These are phyloP conservation scores for Trametes cingulata DNA, from an alignment of 768 basidiomycete genomes.

Conservation along the genomic window DNA sequence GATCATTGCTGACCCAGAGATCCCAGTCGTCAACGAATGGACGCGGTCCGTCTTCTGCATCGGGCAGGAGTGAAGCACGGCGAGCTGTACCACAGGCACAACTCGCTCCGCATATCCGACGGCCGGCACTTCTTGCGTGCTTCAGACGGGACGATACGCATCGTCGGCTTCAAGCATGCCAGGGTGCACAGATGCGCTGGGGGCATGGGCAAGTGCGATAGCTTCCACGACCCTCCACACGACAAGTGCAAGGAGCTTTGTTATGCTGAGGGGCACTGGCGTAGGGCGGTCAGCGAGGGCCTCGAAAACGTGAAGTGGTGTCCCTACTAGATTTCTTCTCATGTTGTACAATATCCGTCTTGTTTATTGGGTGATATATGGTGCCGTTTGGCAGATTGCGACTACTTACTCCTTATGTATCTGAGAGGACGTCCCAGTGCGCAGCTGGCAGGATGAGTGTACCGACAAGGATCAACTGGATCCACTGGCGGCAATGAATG, in stretches of 20 bases:
- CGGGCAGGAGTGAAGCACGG: constrained; percentile 39
- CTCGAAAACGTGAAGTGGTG: background rate
- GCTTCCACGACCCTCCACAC: background rate
- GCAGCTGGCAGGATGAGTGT: too few relatives aligned
- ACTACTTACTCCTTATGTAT: too few relatives aligned
- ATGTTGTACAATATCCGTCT: background rate
- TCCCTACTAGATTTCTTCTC: background rate
- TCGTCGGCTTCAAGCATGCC: constrained; percentile 40
- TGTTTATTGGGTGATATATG: too few relatives aligned
- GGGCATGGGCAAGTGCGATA: background rate
- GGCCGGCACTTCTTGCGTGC: constrained; percentile 36
- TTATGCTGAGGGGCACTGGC: background rate
- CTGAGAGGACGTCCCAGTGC: too few relatives aligned
- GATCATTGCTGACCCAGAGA: background rate
- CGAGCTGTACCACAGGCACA: constrained; percentile 25
- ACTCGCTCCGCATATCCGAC: constrained; percentile 15
- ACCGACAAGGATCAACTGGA: too few relatives aligned
- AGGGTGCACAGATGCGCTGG: constrained; percentile 32
- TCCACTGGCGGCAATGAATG: too few relatives aligned
- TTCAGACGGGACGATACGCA: constrained; percentile 32
- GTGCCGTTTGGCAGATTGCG: too few relatives aligned
- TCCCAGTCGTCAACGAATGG: constrained; percentile 32
- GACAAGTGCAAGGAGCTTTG: constrained; percentile 4
- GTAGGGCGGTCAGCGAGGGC: background rate
- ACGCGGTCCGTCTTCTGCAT: constrained; percentile 40